Conservation (phyloP, 495 filamentous ascomycete species). For the Aspergillus mulundensis region DNA sequence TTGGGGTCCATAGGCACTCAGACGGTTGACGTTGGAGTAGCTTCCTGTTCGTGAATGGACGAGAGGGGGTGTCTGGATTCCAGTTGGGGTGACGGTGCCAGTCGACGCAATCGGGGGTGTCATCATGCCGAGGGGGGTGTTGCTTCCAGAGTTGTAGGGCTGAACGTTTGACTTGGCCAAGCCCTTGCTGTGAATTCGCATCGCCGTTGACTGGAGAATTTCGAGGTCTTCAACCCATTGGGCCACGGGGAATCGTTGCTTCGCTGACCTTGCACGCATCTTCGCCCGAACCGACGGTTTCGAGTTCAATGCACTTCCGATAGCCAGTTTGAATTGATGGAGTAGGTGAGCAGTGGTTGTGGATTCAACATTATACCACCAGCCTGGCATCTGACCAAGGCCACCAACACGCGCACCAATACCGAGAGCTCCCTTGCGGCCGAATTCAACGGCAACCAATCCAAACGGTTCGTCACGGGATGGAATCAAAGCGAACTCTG, state of each 20-base stretch:
- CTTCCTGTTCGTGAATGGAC: constrained; percentile 40
- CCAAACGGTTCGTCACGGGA: constrained; percentile 79
- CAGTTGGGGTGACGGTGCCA: constrained; percentile 42
- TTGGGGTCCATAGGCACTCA: constrained; percentile 42
- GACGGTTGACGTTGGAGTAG: constrained; percentile 51
- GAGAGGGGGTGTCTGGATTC: constrained; percentile 36
- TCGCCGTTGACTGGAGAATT: constrained; percentile 54
- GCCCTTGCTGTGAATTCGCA: constrained; percentile 45
- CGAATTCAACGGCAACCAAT: constrained; percentile 78
- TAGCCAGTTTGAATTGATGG: constrained; percentile 68
- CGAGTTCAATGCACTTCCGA: constrained; percentile 61
- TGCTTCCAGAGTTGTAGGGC: constrained; percentile 31
- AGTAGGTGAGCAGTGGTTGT: constrained; percentile 65
- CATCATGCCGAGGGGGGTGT: constrained; percentile 40
- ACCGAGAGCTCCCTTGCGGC: constrained; percentile 71
- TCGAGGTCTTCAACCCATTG: constrained; percentile 64
- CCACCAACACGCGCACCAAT: constrained; percentile 66
- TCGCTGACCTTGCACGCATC: constrained; percentile 73
- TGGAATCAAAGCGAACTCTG: constrained; percentile 75
- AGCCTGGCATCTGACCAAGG: constrained; percentile 77
- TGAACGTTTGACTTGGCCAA: constrained; percentile 32
- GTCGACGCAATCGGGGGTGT: constrained; percentile 31
- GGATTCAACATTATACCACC: constrained; percentile 67
- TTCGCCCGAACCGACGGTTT: constrained; percentile 53
- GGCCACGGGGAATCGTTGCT: constrained; percentile 71